phyloP scores from a whole-genome alignment of 31 red algal genomes.

The Asparagopsis taxiformis region DNA sequence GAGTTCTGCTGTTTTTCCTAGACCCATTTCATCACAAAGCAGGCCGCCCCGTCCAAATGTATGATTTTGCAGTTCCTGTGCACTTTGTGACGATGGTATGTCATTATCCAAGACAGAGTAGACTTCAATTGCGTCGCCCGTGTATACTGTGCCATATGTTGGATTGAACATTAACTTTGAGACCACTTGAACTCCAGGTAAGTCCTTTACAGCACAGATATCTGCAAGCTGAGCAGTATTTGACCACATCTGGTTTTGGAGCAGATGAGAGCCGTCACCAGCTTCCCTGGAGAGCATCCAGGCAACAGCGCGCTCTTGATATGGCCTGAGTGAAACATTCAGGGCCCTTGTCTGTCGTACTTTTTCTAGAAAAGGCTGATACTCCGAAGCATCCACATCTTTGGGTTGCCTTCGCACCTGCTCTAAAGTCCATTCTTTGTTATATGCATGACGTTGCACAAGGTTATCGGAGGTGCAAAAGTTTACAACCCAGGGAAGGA shows the following conservation, averaged over 20 bases:
- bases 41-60: too few relatives aligned
- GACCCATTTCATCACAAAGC: constrained; percentile 92
- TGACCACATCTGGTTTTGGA: constrained; percentile 1
- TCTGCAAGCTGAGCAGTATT: not conserved
- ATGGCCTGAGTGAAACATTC: constrained; percentile 31
- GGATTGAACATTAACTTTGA: constrained; percentile 4
- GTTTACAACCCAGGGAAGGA: too few relatives aligned
- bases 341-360: constrained; percentile 22
- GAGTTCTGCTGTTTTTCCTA: constrained; percentile 83
- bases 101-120: not conserved
- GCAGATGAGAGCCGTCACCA: too few relatives aligned
- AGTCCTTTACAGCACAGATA: not conserved
- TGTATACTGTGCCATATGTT: constrained; percentile 3
- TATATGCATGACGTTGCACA: too few relatives aligned
- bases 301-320: constrained; percentile 50
- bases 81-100: too few relatives aligned
- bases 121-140: not conserved
- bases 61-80: too few relatives aligned
- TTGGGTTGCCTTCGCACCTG: constrained; percentile 4
- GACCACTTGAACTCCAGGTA: too few relatives aligned
- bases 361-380: not conserved
- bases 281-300: constrained; percentile 49
- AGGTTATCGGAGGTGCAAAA: too few relatives aligned
- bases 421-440: constrained; percentile 28
- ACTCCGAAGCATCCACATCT: constrained; percentile 11